Percentiles rank a stretch among this genome's conserved stretches.
phyloP scores from a whole-genome alignment of 371 early-diverging fungal species.

The Parasitella parasitica region DNA sequence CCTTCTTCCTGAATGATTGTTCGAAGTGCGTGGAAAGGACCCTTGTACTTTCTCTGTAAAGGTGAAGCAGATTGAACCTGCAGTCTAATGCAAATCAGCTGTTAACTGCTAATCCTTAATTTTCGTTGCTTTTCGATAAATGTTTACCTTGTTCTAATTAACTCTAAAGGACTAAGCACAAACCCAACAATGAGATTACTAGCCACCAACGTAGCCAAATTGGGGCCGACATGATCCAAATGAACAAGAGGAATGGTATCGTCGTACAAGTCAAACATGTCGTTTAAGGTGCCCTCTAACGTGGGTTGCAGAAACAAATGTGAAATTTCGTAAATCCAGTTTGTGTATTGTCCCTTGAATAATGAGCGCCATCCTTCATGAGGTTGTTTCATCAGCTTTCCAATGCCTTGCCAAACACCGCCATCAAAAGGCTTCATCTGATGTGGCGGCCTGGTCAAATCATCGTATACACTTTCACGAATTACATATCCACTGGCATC shows the following conservation, averaged over 20 bases:
- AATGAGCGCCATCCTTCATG: slow-evolving; percentile 67
- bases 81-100: slow-evolving; percentile 30
- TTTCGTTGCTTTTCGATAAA: neutral
- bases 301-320: slow-evolving; percentile 78
- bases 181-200: slow-evolving; percentile 71
- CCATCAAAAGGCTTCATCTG: slow-evolving; percentile 60
- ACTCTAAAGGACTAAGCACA: slow-evolving; percentile 76
- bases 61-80: slow-evolving; percentile 76
- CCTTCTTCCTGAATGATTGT: slow-evolving; percentile 84
- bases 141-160: slow-evolving; percentile 69
- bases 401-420: slow-evolving; percentile 62
- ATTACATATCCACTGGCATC: slow-evolving; percentile 66
- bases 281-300: slow-evolving; percentile 74
- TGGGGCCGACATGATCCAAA: slow-evolving; percentile 65
- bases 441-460: slow-evolving; percentile 60
- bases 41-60: slow-evolving; percentile 74
- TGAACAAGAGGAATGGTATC: slow-evolving; percentile 75
- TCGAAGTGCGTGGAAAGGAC: slow-evolving; percentile 69
- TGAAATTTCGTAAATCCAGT: slow-evolving; percentile 74
- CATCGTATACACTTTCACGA: slow-evolving; percentile 60
- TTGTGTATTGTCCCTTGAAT: slow-evolving; percentile 74
- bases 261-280: slow-evolving; percentile 76
- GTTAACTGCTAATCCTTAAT: neutral
- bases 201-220: slow-evolving; percentile 68
- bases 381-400: slow-evolving; percentile 53